These are phyloP conservation scores for Gloeostereum incarnatum DNA, from an alignment of 768 basidiomycete genomes.

Conservation along the genomic window DNA sequence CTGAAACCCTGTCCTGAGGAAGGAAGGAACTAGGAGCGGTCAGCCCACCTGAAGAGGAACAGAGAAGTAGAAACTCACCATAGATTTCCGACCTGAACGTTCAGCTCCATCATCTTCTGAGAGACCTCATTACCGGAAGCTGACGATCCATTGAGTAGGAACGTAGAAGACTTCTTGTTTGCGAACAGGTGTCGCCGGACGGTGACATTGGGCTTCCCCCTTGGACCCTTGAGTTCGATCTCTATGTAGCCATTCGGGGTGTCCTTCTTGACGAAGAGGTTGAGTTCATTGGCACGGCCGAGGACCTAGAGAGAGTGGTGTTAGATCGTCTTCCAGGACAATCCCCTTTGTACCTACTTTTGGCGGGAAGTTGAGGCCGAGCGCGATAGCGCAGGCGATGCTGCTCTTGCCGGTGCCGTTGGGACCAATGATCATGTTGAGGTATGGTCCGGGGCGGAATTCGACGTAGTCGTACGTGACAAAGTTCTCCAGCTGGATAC, in stretches of 20 bases:
- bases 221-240: constrained; percentile 76
- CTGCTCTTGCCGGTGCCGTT: constrained; percentile 96
- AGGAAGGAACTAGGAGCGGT: constrained; percentile 62
- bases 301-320: constrained; percentile 46
- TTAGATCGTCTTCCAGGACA: background rate
- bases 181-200: constrained; percentile 66
- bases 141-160: constrained; percentile 59
- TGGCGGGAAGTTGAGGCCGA: constrained; percentile 50
- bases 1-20: constrained; percentile 92
- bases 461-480: constrained; percentile 93
- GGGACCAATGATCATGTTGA: constrained; percentile 97
- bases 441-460: constrained; percentile 80
- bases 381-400: constrained; percentile 89
- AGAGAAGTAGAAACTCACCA: constrained; percentile 45
- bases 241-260: constrained; percentile 72
- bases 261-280: constrained; percentile 76
- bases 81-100: constrained; percentile 88
- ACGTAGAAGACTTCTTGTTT: constrained; percentile 48
- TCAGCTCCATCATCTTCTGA: constrained; percentile 55
- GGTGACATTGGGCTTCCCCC: constrained; percentile 65
- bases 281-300: constrained; percentile 72
- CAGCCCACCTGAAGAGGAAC: background rate
- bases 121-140: constrained; percentile 58
- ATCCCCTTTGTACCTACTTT: constrained; percentile 23
- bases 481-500: constrained; percentile 83